Conservation (phyloP, 108 stramenopile species). For the Cylindrotheca closterium region DNA sequence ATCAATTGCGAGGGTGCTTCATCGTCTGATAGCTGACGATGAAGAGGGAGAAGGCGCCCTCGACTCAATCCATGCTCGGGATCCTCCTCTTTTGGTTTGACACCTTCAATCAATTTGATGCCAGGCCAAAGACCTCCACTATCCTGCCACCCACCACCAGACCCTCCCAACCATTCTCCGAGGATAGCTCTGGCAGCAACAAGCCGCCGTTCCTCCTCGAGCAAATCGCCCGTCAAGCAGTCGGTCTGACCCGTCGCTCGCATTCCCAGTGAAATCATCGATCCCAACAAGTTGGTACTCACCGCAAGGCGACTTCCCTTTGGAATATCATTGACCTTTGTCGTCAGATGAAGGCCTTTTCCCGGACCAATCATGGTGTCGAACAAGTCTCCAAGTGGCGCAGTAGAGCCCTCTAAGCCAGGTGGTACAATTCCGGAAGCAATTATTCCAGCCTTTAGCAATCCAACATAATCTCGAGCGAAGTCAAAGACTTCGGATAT, state of each 20-base stretch:
- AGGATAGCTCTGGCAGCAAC: constrained; percentile 63
- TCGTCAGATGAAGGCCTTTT: constrained; percentile 45
- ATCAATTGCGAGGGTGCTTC: constrained; percentile 45
- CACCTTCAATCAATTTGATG: constrained; percentile 56
- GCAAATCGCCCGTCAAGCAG: constrained; percentile 31
- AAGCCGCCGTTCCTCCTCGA: constrained; percentile 49
- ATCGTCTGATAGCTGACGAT: constrained; percentile 40
- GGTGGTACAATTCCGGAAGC: constrained; percentile 59
- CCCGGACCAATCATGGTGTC: constrained; percentile 29
- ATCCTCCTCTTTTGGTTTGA: constrained; percentile 32
- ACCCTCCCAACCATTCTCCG: constrained; percentile 73
- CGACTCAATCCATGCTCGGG: constrained; percentile 59
- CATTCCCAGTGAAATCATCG: constrained; percentile 62
- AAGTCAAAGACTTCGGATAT: constrained; percentile 62
- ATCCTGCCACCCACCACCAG: constrained; percentile 65
- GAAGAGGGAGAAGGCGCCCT: constrained; percentile 51
- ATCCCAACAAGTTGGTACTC: constrained; percentile 58
- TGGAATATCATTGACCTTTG: constrained; percentile 58
- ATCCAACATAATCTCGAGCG: constrained; percentile 53
- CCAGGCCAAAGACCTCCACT: constrained; percentile 66
- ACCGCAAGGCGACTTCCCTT: constrained; percentile 64
- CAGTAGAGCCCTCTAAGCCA: constrained; percentile 35
- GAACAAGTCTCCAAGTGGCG: constrained; percentile 34
- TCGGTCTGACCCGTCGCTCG: constrained; percentile 50
- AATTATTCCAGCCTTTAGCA: constrained; percentile 56